phyloP scores from a whole-genome alignment of 2,329 filamentous ascomycete species.

The Penicillium sp. region DNA sequence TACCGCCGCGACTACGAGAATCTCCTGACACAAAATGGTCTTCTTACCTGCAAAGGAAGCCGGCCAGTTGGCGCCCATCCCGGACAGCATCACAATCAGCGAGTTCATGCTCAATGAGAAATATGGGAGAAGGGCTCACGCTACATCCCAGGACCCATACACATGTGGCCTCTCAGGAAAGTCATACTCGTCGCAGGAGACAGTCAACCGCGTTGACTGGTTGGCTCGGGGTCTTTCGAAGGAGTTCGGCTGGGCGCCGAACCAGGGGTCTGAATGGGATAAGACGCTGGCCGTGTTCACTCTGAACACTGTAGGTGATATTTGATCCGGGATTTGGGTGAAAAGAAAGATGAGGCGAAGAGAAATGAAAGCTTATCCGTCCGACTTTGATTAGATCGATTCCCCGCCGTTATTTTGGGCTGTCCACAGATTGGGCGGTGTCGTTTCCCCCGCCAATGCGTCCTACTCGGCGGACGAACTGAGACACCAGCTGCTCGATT shows the following conservation, averaged over 20 bases:
- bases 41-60: constrained; percentile 43
- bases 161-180: constrained; percentile 71
- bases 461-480: constrained; percentile 68
- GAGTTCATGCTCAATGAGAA: constrained; percentile 74
- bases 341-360: not conserved
- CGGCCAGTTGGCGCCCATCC: constrained; percentile 52
- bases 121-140: constrained; percentile 62
- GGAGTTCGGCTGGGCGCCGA: constrained; percentile 67
- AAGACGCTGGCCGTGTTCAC: constrained; percentile 74
- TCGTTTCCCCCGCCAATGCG: constrained; percentile 71
- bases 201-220: constrained; percentile 62
- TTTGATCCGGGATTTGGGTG: not conserved
- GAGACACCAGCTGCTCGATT: constrained; percentile 67
- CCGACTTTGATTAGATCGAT: constrained; percentile 56
- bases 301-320: constrained; percentile 65
- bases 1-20: not conserved
- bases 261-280: constrained; percentile 72
- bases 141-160: constrained; percentile 65
- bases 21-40: constrained; percentile 37
- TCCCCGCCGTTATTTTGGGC: constrained; percentile 70
- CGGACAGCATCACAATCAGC: constrained; percentile 68
- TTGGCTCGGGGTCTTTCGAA: constrained; percentile 66
- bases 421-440: constrained; percentile 68
- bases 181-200: constrained; percentile 60
- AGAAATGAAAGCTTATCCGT: not conserved